Evolutionary conservation across 208 protist genomes (phyloP).

Genomic region (Acanthamoeba comandoni): DNA sequence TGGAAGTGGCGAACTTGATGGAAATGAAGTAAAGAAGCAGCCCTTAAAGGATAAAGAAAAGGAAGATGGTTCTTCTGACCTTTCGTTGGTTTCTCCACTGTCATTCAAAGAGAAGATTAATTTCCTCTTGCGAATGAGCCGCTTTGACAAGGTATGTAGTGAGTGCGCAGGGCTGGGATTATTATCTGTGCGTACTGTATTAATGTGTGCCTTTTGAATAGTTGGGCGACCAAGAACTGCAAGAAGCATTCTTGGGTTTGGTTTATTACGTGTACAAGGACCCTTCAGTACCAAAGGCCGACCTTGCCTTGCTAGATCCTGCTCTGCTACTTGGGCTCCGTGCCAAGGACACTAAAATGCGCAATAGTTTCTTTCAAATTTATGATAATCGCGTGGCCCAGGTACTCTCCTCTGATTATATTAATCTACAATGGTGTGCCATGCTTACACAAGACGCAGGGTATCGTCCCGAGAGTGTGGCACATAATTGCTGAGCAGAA

Average conservation of each 20-base stretch:
- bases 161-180: not conserved
- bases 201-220: slow-evolving; percentile 10
- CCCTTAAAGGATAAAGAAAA: not conserved
- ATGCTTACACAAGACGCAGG: not conserved
- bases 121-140: slow-evolving; percentile 55
- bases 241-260: slow-evolving; percentile 1
- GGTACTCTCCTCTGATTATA: not conserved
- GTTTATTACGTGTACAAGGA: not conserved
- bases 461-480: not conserved
- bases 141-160: slow-evolving; percentile 40
- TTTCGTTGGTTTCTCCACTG: not conserved
- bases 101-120: slow-evolving; percentile 57
- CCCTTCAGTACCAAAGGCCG: not conserved
- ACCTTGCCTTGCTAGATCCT: slow-evolving; percentile 15
- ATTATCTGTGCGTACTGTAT: not conserved
- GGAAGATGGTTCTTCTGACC: slow-evolving; percentile 3
- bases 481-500: slow-evolving; percentile 34
- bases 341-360: slow-evolving; percentile 4
- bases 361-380: slow-evolving; percentile 9
- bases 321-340: slow-evolving; percentile 29
- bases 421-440: not conserved
- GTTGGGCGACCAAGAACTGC: slow-evolving; percentile 3
- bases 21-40: not conserved
- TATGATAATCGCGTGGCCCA: slow-evolving; percentile 21
- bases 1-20: not conserved